Evolutionary conservation across 2,329 filamentous ascomycete genomes (phyloP), one percentile per base, ranked within the genome.

Genomic region (Penicillium vulpinum): DNA sequence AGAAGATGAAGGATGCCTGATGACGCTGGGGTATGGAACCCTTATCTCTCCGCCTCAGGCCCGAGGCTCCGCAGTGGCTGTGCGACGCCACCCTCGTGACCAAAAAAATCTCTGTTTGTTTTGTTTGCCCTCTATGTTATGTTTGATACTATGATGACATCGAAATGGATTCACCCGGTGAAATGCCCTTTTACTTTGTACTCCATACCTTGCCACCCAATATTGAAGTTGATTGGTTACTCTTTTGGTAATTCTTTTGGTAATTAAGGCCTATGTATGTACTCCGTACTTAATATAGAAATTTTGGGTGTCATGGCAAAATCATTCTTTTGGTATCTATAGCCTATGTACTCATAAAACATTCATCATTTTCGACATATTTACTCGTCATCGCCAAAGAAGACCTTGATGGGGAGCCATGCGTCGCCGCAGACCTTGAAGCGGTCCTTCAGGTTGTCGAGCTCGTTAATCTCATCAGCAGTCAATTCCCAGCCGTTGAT

Each of bases 311-410:
- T n/a, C 24, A 43, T 21, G 13, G 13, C 13, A 22, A 31, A 45
- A 46, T 58, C 46, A 54, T 62, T 55, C 11, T 59, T 58, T 69
- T 63, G 59, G 60, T 63, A 62, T 67, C 58, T 62, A 59, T 55
- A 60, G n/a, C 56, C 41, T 65, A 64, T 65, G 50, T 55, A 62
- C 51, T 61, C 60, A 62, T 59, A 39, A 59, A 62, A 38, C 38
- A 56, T 54, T 24, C 54, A 64, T 67, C 35, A 61, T 58, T 31
- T 45, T 45, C 26, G n/a, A 65, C 29, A 15, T 40, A 51, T 68
- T 70, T 85, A 92, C 79, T 92, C 89, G 68, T 92, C 88, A 67
- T 92, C 89, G 8, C 88, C 89, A 71, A 91, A 91, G 81, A 94
- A 94, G 35, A 93, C 89, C 81, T 87, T 88, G 59, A 89, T 75